Evolutionary conservation across 1,284 basidiomycete species (phyloP).

Genomic region (Naganishia cerealis): DNA sequence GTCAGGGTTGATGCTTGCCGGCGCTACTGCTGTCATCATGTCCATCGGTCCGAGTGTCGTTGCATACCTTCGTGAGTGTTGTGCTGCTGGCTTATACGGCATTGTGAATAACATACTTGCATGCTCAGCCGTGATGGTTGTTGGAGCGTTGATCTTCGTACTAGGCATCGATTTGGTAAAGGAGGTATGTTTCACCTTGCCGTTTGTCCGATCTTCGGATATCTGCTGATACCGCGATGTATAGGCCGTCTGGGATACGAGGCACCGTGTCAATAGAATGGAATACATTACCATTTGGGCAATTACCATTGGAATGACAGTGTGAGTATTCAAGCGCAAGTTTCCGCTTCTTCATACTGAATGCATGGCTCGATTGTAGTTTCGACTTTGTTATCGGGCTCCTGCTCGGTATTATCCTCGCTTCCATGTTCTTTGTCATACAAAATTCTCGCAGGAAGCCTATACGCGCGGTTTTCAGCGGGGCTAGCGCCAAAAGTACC

Average conservation of each 20-base stretch:
- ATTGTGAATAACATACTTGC: constrained; percentile 58
- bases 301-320: constrained; percentile 82
- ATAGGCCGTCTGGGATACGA: constrained; percentile 85
- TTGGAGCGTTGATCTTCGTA: constrained; percentile 89
- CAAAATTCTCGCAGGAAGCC: constrained; percentile 82
- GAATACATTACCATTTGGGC: constrained; percentile 60
- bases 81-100: neutral
- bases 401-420: constrained; percentile 84
- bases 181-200: constrained; percentile 55
- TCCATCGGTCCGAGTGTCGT: constrained; percentile 72
- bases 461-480: constrained; percentile 76
- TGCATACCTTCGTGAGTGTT: constrained; percentile 76
- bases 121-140: constrained; percentile 74
- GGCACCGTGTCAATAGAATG: constrained; percentile 76
- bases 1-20: constrained; percentile 80
- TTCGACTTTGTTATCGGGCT: constrained; percentile 96
- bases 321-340: constrained; percentile 38
- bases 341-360: neutral
- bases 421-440: constrained; percentile 93
- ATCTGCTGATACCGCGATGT: neutral
- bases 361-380: constrained; percentile 39
- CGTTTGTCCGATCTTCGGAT: constrained; percentile 30
- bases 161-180: constrained; percentile 91
- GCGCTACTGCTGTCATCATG: constrained; percentile 71
- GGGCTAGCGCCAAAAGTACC: constrained; percentile 80